These are phyloP conservation scores for Oxytropis ochrocephala DNA, from an alignment of 306 rosid genomes.

Conservation along the genomic window DNA sequence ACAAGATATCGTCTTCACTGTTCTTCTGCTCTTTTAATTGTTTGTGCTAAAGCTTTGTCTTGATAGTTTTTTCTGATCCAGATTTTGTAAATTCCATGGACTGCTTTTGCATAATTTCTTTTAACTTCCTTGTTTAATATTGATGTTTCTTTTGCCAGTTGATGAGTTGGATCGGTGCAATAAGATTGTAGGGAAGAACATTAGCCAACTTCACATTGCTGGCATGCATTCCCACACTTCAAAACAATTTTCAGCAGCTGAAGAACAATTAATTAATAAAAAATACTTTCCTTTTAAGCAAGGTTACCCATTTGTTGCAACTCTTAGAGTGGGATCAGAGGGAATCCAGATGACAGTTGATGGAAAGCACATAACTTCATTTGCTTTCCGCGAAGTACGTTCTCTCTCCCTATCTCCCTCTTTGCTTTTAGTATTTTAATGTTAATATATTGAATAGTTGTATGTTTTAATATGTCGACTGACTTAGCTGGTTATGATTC, in stretches of 20 bases:
- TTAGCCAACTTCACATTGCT: constrained; percentile 26
- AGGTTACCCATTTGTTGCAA: constrained; percentile 92
- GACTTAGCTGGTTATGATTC: constrained; percentile 31
- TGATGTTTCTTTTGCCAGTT: constrained; percentile 50
- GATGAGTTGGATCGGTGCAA: constrained; percentile 97
- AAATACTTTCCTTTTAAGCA: constrained; percentile 86
- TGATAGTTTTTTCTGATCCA: constrained; percentile 2
- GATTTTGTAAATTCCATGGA: neutral
- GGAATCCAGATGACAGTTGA: constrained; percentile 99
- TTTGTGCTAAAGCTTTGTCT: constrained; percentile 1
- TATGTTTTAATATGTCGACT: constrained; percentile 21
- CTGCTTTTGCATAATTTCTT: neutral
- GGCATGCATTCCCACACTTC: constrained; percentile 45
- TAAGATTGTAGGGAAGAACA: constrained; percentile 75
- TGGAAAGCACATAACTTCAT: constrained; percentile 92
- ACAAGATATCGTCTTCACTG: neutral
- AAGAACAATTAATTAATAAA: constrained; percentile 48
- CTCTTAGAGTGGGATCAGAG: constrained; percentile 90
- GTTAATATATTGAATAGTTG: neutral
- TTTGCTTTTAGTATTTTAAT: neutral
- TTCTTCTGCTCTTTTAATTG: neutral
- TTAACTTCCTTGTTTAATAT: constrained; percentile 9
- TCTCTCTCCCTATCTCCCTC: constrained; percentile 3
- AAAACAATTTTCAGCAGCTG: constrained; percentile 36
- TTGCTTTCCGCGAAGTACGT: constrained; percentile 92